phyloP scores from a whole-genome alignment of 805 yeast genomes.

The Yarrowia divulgata region DNA sequence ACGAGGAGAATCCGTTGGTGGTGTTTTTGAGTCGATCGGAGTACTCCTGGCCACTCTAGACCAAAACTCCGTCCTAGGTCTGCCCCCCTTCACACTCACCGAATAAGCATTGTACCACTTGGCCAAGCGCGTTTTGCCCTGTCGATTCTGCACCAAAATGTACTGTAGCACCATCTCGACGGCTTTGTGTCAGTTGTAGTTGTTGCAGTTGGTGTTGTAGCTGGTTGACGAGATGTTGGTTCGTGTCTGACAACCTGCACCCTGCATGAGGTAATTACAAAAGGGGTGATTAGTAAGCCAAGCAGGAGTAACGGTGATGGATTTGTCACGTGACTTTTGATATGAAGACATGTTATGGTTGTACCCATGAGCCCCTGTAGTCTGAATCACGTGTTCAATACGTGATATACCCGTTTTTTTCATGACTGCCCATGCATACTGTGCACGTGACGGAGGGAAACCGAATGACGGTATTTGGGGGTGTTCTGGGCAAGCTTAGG shows the following conservation, averaged over 20 bases:
- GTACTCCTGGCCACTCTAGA: background rate
- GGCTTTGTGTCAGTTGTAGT: background rate
- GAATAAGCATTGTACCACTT: conserved; percentile 70
- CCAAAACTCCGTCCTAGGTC: background rate
- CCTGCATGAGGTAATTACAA: conserved; percentile 14
- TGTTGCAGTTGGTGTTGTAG: too few relatives aligned
- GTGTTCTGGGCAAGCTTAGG: too few relatives aligned
- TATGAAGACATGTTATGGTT: too few relatives aligned
- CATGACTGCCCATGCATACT: too few relatives aligned
- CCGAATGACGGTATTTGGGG: too few relatives aligned
- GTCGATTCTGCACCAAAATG: conserved; percentile 83
- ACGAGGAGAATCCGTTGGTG: conserved; percentile 1
- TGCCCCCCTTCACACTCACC: conserved; percentile 46
- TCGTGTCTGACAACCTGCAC: too few relatives aligned
- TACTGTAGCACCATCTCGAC: conserved; percentile 78
- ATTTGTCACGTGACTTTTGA: too few relatives aligned
- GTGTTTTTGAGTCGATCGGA: conserved; percentile 46
- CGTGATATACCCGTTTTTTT: too few relatives aligned
- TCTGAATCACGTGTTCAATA: too few relatives aligned
- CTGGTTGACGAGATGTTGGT: background rate
- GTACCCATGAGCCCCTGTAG: too few relatives aligned
- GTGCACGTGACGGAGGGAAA: too few relatives aligned
- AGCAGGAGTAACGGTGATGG: too few relatives aligned
- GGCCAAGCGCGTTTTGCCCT: conserved; percentile 88
- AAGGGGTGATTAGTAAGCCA: conserved; percentile 5